A percentile compares a stretch with the other conserved stretches of the same genome.
phyloP scores from a whole-genome alignment of 108 stramenopile genomes.

The Cyclostephanos tholiformis region DNA sequence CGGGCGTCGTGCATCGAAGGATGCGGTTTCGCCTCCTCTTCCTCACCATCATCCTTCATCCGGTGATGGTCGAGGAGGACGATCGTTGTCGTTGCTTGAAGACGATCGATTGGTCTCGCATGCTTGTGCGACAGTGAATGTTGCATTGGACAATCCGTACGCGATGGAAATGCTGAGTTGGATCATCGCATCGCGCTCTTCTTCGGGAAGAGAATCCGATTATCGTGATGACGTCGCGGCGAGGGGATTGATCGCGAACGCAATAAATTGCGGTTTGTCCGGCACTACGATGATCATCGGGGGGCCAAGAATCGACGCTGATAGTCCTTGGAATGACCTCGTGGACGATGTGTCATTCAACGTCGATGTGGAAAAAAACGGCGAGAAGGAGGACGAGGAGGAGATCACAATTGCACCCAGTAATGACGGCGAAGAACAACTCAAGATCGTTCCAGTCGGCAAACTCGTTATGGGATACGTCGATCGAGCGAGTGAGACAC shows the following conservation, averaged over 20 bases:
- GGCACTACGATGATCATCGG: background rate
- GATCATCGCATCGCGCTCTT: conserved; percentile 4
- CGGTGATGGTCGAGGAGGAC: too few species aligned
- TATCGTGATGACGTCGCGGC: background rate
- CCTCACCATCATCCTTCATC: too few species aligned
- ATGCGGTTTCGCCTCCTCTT: too few species aligned
- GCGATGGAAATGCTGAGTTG: conserved; percentile 16
- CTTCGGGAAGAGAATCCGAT: too few species aligned
- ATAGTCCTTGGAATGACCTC: background rate
- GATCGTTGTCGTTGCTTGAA: background rate
- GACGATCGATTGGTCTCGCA: conserved; percentile 1
- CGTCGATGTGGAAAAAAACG: too few species aligned
- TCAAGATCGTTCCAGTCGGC: background rate
- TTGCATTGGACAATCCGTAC: conserved; percentile 14
- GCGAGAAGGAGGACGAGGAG: too few species aligned
- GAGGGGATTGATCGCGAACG: conserved; percentile 8
- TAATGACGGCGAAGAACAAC: background rate
- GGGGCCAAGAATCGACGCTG: background rate
- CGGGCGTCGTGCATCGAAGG: too few species aligned
- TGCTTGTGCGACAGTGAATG: background rate
- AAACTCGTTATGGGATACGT: background rate
- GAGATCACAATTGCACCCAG: background rate
- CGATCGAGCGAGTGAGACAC: background rate
- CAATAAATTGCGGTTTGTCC: conserved; percentile 15
- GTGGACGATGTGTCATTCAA: background rate